A percentile compares a stretch with the other conserved stretches of the same genome.
Conservation (phyloP, 176 grass and related monocot genomes). For the Oryza coarctata region DNA sequence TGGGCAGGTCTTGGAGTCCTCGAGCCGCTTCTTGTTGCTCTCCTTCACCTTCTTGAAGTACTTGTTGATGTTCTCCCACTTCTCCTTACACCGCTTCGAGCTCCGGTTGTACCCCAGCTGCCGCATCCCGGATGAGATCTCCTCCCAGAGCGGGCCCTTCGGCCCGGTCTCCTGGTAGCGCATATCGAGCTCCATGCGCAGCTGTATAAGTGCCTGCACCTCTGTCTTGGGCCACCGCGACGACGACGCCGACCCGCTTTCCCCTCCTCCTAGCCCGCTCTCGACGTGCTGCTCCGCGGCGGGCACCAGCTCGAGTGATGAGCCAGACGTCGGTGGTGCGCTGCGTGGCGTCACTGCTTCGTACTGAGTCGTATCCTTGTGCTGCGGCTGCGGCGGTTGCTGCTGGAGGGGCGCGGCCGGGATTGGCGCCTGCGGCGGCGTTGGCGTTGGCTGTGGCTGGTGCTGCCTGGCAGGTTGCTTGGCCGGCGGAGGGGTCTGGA, state of each 20-base stretch:
- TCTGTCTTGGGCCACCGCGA: slow-evolving; percentile 95
- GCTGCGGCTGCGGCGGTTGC: slow-evolving; percentile 28
- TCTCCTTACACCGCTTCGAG: slow-evolving; percentile 97
- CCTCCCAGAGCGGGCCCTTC: slow-evolving; percentile 93
- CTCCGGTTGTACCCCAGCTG: slow-evolving; percentile 79
- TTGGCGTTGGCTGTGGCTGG: slow-evolving; percentile 8
- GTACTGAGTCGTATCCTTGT: slow-evolving; percentile 29
- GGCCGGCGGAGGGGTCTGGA: slow-evolving; percentile 14
- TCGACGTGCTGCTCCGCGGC: slow-evolving; percentile 29
- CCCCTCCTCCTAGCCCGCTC: slow-evolving; percentile 15
- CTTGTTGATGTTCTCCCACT: slow-evolving; percentile 99
- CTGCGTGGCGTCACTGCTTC: slow-evolving; percentile 26
- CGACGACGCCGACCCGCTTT: slow-evolving; percentile 46
- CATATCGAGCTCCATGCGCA: slow-evolving; percentile 73
- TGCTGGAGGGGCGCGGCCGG: slow-evolving; percentile 47
- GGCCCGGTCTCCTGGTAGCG: slow-evolving; percentile 73
- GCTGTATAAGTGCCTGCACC: slow-evolving; percentile 81
- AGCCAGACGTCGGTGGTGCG: slow-evolving; percentile 20
- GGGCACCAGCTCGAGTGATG: slow-evolving; percentile 41
- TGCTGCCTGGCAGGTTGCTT: slow-evolving; percentile 41
- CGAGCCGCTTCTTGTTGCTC: slow-evolving; percentile 84
- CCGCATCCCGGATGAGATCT: slow-evolving; percentile 76
- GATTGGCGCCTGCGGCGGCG: slow-evolving; percentile 32
- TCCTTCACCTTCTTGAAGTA: slow-evolving; percentile 99
- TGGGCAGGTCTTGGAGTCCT: slow-evolving; percentile 93